Evolutionary conservation across 768 basidiomycete species (phyloP), one percentile per base, ranked within the genome.

Genomic region (Auriscalpium orientale): DNA sequence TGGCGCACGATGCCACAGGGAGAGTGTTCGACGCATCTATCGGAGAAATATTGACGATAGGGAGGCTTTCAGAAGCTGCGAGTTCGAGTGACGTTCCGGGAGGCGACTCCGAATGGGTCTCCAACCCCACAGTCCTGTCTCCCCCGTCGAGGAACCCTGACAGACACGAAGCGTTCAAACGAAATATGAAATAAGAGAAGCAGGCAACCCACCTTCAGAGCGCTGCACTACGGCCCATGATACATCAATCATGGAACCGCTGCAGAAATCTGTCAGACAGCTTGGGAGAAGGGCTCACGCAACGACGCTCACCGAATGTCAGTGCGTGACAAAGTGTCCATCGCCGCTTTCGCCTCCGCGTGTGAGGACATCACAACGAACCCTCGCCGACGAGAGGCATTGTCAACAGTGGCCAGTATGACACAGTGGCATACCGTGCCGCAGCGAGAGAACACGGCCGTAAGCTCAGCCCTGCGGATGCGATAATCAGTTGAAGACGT

Each of bases 191-290:
- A 52, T 16, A 49, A 40, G 11, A 6, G 12, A 55, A 52, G 47
- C 28, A 3, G 48, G 10, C 43, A 38, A 60, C 56, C 18, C 36
- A 87, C 88, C 89, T 77, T 86, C 83, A 59, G 89, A 91, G 46
- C 89, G 87, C 61, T 91, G 89, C 38, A 91, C 89, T 21, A 91
- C 89, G 16, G 89, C 89, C 89, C 89, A 91, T 7, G 89, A 90
- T 51, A 91, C 80, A 65, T 91, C 89, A 47, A 91, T 80, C 18
- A 78, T 75, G 64, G 90, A 84, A 8, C 88, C 87, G 65, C 86
- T 90, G 49, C 7, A 56, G 16, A 12, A 36, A 40, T 44, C 50
- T 48, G 37, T 46, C 46, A 43, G 59, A 54, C 55, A 60, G 36
- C 13, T 60, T 46, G 47, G 13, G 4, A 13, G n/a, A 44, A 7